Conservation (phyloP, 768 basidiomycete species). For the Lentinula sp. region DNA sequence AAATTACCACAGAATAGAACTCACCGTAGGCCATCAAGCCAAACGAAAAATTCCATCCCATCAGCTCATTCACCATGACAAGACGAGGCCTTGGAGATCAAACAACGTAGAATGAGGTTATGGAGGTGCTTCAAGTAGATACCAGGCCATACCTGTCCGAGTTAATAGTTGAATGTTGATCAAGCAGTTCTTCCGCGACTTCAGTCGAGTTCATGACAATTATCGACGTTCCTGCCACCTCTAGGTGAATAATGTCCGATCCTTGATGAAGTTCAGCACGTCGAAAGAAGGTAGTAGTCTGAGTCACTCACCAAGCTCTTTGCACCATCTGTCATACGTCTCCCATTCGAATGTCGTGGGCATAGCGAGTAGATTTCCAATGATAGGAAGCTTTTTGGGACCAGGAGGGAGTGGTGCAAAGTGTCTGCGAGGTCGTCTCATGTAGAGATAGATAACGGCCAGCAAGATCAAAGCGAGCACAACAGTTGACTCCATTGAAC, state of each 20-base stretch:
- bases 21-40: constrained; percentile 16
- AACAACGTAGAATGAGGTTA: background rate
- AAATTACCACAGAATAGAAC: background rate
- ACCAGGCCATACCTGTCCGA: constrained; percentile 22
- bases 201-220: constrained; percentile 26
- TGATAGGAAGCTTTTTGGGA: constrained; percentile 33
- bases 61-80: constrained; percentile 13
- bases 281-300: too few relatives aligned
- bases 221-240: constrained; percentile 18
- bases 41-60: constrained; percentile 16
- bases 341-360: constrained; percentile 27
- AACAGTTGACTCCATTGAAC: background rate
- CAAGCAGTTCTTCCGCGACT: constrained; percentile 26
- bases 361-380: constrained; percentile 47
- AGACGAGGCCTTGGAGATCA: constrained; percentile 6
- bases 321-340: constrained; percentile 9
- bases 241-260: constrained; percentile 20
- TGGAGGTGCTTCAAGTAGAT: background rate
- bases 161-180: constrained; percentile 27
- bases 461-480: background rate
- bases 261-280: constrained; percentile 5
- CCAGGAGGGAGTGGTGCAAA: constrained; percentile 34
- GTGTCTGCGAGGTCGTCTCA: background rate
- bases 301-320: constrained; percentile 7
- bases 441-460: background rate